A percentile compares a stretch with the other conserved stretches of the same genome.
Evolutionary conservation across 129 eudicot species (phyloP).

Genomic region (Gnaphalium uliginosum): DNA sequence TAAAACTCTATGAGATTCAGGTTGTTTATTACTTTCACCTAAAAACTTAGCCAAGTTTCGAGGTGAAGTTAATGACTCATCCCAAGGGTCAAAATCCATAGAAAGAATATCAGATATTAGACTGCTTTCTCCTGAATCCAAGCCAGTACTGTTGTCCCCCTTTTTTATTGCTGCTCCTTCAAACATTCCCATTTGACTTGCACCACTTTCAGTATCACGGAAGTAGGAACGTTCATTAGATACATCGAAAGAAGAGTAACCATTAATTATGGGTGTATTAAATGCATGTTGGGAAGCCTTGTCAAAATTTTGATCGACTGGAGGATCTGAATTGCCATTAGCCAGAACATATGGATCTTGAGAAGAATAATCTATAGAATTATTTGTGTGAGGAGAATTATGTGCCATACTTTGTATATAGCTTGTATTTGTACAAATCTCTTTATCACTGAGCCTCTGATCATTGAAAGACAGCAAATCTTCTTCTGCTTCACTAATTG

Average conservation of each 20-base stretch:
- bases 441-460: constrained; percentile 70
- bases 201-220: constrained; percentile 35
- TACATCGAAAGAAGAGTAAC: constrained; percentile 27
- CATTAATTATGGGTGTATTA: constrained; percentile 34
- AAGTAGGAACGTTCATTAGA: constrained; percentile 36
- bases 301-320: constrained; percentile 49
- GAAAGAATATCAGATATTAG: constrained; percentile 40
- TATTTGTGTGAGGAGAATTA: constrained; percentile 36
- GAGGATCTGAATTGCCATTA: constrained; percentile 33
- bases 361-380: constrained; percentile 29
- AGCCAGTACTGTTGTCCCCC: not conserved
- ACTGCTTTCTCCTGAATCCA: constrained; percentile 31
- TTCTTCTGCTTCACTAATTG: constrained; percentile 47
- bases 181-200: constrained; percentile 39
- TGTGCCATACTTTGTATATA: constrained; percentile 40
- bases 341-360: constrained; percentile 51
- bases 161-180: constrained; percentile 29
- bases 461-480: constrained; percentile 53
- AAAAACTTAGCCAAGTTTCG: constrained; percentile 32
- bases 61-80: constrained; percentile 40
- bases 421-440: constrained; percentile 38
- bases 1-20: constrained; percentile 22
- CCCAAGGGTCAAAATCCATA: constrained; percentile 44
- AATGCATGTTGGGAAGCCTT: constrained; percentile 32
- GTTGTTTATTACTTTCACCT: constrained; percentile 33